Evolutionary conservation across 2,329 filamentous ascomycete genomes (phyloP).

Genomic region (Sporothrix humicola): DNA sequence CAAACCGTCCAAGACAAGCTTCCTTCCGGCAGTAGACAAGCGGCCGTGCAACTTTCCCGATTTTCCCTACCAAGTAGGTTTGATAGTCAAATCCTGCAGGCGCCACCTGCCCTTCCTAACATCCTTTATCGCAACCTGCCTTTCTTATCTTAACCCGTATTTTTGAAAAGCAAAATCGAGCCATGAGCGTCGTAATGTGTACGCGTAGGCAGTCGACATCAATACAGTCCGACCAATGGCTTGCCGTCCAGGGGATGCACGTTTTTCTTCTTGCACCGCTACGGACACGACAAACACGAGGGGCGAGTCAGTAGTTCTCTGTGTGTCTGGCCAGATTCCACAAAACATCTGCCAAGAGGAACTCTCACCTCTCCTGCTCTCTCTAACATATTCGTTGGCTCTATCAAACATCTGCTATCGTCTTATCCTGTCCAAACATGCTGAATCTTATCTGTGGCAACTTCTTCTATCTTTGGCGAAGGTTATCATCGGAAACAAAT

Average conservation of each 20-base stretch:
- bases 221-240: background rate
- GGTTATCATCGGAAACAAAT: background rate
- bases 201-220: background rate
- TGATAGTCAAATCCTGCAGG: background rate
- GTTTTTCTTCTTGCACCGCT: background rate
- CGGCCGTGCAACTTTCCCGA: background rate
- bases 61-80: background rate
- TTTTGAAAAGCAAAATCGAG: background rate
- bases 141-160: background rate
- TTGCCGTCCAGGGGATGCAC: background rate
- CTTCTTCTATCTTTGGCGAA: background rate
- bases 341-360: background rate
- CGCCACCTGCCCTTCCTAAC: background rate
- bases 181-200: background rate
- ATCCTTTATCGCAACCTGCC: constrained; percentile 4
- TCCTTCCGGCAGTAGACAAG: background rate
- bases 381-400: background rate
- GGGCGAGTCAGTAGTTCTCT: background rate
- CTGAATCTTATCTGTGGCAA: background rate
- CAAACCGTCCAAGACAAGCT: background rate
- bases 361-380: background rate
- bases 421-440: background rate
- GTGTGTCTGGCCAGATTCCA: no score
- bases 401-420: background rate
- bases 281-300: constrained; percentile 10